Conservation (phyloP, 2,329 filamentous ascomycete genomes). For the Chrysoporthe puriensis region DNA sequence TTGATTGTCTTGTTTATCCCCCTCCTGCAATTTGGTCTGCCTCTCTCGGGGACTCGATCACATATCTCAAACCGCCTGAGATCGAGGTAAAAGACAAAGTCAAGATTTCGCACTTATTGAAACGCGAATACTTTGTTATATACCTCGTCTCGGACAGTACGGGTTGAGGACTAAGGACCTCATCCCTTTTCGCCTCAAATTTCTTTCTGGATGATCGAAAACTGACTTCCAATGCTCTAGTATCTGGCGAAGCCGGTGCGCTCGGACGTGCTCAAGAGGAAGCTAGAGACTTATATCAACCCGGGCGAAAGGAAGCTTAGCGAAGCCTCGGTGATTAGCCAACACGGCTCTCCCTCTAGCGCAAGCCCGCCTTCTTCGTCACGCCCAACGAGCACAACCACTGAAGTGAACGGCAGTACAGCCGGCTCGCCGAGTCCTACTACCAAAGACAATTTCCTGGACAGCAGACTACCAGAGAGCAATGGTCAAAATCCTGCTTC, state of each 20-base stretch:
- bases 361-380: slow-evolving; percentile 28
- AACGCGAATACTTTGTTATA: not conserved
- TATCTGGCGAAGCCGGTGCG: slow-evolving; percentile 96
- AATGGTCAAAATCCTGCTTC: slow-evolving; percentile 18
- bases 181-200: not conserved
- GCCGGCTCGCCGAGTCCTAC: slow-evolving; percentile 26
- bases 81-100: too few relatives aligned
- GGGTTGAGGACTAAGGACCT: not conserved
- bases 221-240: slow-evolving; percentile 63
- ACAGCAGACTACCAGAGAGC: slow-evolving; percentile 29
- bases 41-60: too few relatives aligned
- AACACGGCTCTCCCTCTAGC: slow-evolving; percentile 22
- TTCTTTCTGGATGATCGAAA: not conserved
- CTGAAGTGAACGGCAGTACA: slow-evolving; percentile 30
- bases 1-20: not conserved
- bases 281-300: slow-evolving; percentile 66
- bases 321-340: slow-evolving; percentile 26
- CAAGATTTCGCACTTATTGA: too few relatives aligned
- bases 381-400: not conserved
- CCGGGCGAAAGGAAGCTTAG: slow-evolving; percentile 35
- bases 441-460: slow-evolving; percentile 33
- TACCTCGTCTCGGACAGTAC: not conserved
- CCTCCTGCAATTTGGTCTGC: not conserved
- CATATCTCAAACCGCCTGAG: too few relatives aligned
- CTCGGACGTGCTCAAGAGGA: slow-evolving; percentile 81